Percentiles rank a stretch among this genome's conserved stretches.
These are phyloP conservation scores for Colletotrichum phormii DNA, from an alignment of 2,329 filamentous ascomycete genomes.

Conservation along the genomic window DNA sequence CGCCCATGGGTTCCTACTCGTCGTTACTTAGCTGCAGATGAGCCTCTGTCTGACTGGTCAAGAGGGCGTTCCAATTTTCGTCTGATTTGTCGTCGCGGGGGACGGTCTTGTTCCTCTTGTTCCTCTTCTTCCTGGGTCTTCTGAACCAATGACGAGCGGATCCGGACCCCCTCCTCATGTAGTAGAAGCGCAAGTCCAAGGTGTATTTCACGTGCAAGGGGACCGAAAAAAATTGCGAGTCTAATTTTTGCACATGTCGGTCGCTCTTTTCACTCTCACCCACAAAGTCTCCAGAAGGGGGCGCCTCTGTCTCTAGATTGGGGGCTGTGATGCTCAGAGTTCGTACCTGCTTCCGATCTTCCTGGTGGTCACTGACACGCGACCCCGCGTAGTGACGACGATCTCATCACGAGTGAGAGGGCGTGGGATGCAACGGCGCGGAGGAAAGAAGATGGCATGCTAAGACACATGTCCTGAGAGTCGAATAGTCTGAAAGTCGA, in stretches of 20 bases:
- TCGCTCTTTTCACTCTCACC: not conserved
- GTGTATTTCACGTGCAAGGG: conserved; percentile 25
- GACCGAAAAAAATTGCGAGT: not conserved
- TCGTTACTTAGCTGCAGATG: conserved; percentile 14
- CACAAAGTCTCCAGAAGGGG: not conserved
- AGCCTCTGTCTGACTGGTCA: conserved; percentile 23
- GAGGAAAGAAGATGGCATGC: conserved; percentile 11
- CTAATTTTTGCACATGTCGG: conserved; percentile 23
- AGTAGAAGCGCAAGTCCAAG: not conserved
- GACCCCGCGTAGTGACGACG: conserved; percentile 26
- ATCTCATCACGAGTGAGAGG: conserved; percentile 28
- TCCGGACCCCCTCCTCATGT: not conserved
- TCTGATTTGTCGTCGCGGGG: conserved; percentile 34
- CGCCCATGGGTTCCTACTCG: conserved; percentile 9
- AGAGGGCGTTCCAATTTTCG: conserved; percentile 20
- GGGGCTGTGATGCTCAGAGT: conserved; percentile 26
- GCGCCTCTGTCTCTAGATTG: conserved; percentile 4
- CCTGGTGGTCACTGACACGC: conserved; percentile 30
- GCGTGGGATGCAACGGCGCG: conserved; percentile 9
- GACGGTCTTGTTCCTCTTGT: conserved; percentile 22
- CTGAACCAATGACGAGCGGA: conserved; percentile 12
- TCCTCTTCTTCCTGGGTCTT: conserved; percentile 6
- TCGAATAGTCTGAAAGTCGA: conserved; percentile 20
- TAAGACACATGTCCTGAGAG: conserved; percentile 27
- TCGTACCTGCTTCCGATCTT: conserved; percentile 35